These are phyloP conservation scores for Theileria parva DNA, from an alignment of 169 alveolate species.

Conservation along the genomic window DNA sequence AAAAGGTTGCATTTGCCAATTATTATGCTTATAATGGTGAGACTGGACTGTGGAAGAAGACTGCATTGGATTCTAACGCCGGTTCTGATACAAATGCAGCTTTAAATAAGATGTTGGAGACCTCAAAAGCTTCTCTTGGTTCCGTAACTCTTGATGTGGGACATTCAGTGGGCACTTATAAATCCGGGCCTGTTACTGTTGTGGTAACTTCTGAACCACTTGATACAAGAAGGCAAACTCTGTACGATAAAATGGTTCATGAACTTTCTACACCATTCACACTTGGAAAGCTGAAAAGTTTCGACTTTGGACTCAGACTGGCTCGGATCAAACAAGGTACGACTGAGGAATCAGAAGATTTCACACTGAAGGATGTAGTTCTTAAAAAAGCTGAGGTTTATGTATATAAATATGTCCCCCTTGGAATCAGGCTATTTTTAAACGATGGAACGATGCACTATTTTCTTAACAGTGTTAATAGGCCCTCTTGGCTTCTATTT, in stretches of 20 bases:
- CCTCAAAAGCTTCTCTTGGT: neutral
- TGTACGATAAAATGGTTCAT: neutral
- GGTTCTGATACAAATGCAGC: neutral
- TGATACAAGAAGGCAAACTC: neutral
- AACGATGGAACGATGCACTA: neutral
- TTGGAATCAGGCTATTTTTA: neutral
- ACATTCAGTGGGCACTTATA: neutral
- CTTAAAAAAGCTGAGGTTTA: neutral
- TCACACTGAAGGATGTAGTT: neutral
- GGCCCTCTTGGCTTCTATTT: neutral
- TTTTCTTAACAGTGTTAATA: neutral
- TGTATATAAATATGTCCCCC: constrained; percentile 1
- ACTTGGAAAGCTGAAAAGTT: constrained; percentile 1
- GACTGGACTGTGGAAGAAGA: neutral
- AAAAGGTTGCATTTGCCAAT: neutral
- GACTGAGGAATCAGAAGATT: neutral
- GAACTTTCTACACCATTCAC: constrained; percentile 8
- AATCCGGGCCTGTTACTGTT: neutral
- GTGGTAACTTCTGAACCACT: neutral
- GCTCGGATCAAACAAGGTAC: neutral
- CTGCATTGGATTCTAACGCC: neutral
- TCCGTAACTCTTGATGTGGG: constrained; percentile 8
- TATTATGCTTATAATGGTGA: neutral
- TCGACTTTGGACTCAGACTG: neutral
- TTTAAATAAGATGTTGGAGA: neutral